Evolutionary conservation across 306 rosid genomes (phyloP).

Genomic region (Acacia crassicarpa): DNA sequence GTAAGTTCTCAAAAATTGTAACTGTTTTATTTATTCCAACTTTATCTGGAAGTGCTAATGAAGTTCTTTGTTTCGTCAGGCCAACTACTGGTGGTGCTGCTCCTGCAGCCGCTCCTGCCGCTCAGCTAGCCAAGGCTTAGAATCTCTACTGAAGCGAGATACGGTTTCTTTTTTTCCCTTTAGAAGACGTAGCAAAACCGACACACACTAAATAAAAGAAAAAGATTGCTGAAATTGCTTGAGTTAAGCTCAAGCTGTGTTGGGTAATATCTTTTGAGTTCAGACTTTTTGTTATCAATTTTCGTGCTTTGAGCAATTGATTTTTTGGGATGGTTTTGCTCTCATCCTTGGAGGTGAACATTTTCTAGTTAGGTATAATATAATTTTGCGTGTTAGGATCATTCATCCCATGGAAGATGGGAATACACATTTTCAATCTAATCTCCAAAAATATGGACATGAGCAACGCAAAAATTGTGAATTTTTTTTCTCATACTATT

Average conservation of each 20-base stretch:
- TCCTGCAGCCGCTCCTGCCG: constrained; percentile 39
- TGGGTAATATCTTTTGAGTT: constrained; percentile 24
- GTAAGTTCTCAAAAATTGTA: constrained; percentile 51
- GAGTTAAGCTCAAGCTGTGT: constrained; percentile 21
- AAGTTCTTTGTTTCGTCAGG: constrained; percentile 42
- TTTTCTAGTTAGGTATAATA: constrained; percentile 35
- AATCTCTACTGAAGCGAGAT: not conserved
- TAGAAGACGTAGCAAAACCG: constrained; percentile 22
- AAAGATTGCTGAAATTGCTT: constrained; percentile 36
- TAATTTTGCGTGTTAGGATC: constrained; percentile 50
- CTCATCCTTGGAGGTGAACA: constrained; percentile 37
- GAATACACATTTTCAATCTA: constrained; percentile 35
- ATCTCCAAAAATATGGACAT: constrained; percentile 36
- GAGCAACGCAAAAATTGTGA: constrained; percentile 23
- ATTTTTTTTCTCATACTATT: constrained; percentile 1
- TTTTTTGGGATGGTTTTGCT: constrained; percentile 52
- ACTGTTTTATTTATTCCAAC: not conserved
- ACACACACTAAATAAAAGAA: constrained; percentile 43
- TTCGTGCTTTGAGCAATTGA: constrained; percentile 3
- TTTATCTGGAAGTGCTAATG: constrained; percentile 6
- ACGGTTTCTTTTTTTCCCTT: constrained; percentile 18
- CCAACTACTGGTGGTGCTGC: constrained; percentile 89
- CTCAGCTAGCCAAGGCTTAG: constrained; percentile 40
- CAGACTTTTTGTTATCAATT: constrained; percentile 24
- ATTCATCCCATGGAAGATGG: constrained; percentile 36